Base-by-base conservation (phyloP, 345 rosid species). In the Heritiera littoralis region DNA sequence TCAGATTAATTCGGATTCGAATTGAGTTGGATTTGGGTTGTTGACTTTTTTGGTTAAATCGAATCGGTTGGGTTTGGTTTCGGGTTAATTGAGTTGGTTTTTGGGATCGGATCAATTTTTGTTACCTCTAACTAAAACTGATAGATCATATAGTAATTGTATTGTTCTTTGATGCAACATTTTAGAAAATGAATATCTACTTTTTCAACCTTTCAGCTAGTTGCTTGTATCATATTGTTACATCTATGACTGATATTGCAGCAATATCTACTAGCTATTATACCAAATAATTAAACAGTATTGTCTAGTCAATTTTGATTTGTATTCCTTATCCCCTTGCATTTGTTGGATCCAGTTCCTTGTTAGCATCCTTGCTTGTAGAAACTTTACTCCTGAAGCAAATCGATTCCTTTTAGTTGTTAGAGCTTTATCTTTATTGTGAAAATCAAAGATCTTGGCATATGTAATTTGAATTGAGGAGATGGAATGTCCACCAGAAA, bases 201-300 rank as follows among this genome's bases (percentile, higher is more conserved):
- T 55, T 15, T 65, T 64, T 45, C 38, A 48, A n/a, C 76, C 45
- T 32, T 3, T 72, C 5, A 72, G 28, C 28, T 23, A n/a, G 66
- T 32, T 63, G 66, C 15, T 14, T 63, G 4, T 32, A 32, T 32
- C 41, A 63, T n/a, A 20, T 58, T 20, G 4, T 58, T n/a, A 7
- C 63, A 10, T 14, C 4, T 35, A 35, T 68, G 52, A 40, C 49
- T 68, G 52, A n/a, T 68, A 18, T 68, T 68, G 68, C 35, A 5
- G 18, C 54, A 69, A 69, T 69, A 45, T 69, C 55, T 20, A 30
- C 73, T 45, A 45, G 17, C 73, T 69, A 0, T 69, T n/a, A 69
- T 45, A 45, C 73, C 8, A 46, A 46, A n/a, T 14, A 38, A 17
- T 38, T 17, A 41, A 32, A 38, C 35, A 15, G 38, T 15, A 65